These are phyloP conservation scores for Pneumocystis wakefieldiae DNA, from an alignment of 1,139 yeast species.

Conservation along the genomic window DNA sequence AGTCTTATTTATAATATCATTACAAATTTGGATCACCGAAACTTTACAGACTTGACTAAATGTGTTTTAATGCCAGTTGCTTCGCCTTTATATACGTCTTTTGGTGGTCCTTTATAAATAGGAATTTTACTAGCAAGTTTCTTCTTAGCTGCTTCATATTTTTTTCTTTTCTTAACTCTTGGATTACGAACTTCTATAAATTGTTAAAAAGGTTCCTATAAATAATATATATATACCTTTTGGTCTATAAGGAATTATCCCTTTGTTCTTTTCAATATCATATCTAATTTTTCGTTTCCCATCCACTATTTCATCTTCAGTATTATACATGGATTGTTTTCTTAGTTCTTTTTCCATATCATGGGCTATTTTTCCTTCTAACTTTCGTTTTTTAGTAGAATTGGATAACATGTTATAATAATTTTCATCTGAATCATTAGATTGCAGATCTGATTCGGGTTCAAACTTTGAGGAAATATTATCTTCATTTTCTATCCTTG, in stretches of 20 bases:
- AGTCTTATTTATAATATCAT: not conserved
- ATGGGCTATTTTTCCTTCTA: conserved; percentile 54
- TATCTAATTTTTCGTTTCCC: conserved; percentile 92
- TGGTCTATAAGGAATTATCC: conserved; percentile 81
- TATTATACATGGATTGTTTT: conserved; percentile 56
- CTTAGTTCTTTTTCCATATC: conserved; percentile 64
- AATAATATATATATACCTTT: conserved; percentile 32
- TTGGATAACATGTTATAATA: conserved; percentile 27
- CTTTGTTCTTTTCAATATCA: conserved; percentile 88
- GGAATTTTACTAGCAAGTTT: conserved; percentile 80
- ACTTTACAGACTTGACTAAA: conserved; percentile 68
- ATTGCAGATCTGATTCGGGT: not conserved
- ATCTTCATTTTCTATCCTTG: conserved; percentile 33
- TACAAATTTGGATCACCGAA: conserved; percentile 21
- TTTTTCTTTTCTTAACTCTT: conserved; percentile 95
- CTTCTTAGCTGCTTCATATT: conserved; percentile 90
- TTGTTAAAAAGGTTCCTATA: not conserved
- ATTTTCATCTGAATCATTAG: conserved; percentile 34
- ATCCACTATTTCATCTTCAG: conserved; percentile 46
- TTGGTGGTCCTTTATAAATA: conserved; percentile 57
- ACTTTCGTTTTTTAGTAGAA: conserved; percentile 31
- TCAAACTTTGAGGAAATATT: conserved; percentile 16
- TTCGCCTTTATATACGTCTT: conserved; percentile 83
- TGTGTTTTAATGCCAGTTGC: conserved; percentile 95
- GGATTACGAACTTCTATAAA: conserved; percentile 57